phyloP scores from a whole-genome alignment of 305 asterid species.

The Striga hermonthica region DNA sequence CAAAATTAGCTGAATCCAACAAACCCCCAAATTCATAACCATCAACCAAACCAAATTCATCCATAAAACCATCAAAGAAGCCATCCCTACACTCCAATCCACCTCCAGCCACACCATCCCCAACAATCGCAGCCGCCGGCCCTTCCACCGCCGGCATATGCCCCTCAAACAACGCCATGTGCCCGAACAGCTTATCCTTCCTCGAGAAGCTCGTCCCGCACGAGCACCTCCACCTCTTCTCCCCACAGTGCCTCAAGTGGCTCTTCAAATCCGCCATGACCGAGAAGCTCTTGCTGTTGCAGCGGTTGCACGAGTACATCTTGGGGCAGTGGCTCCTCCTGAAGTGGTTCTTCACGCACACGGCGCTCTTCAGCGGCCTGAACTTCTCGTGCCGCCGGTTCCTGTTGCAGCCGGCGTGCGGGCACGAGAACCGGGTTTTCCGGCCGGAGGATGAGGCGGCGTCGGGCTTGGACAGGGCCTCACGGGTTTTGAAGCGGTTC shows the following conservation, averaged over 20 bases:
- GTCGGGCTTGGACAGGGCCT: conserved; percentile 70
- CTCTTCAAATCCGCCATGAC: conserved; percentile 87
- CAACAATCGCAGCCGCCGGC: conserved; percentile 27
- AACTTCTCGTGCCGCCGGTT: conserved; percentile 72
- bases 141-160: conserved; percentile 68
- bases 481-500: conserved; percentile 68
- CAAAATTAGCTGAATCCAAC: conserved; percentile 27
- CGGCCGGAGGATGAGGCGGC: not conserved
- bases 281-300: conserved; percentile 74
- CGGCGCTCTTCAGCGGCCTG: conserved; percentile 63
- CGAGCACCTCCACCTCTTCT: conserved; percentile 75
- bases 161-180: conserved; percentile 82
- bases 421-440: conserved; percentile 65
- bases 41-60: conserved; percentile 47
- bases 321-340: conserved; percentile 93
- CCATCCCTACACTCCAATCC: conserved; percentile 25
- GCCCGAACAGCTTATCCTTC: conserved; percentile 88
- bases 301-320: conserved; percentile 65
- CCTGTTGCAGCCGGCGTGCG: conserved; percentile 65
- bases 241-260: conserved; percentile 84
- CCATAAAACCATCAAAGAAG: conserved; percentile 49
- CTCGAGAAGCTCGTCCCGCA: conserved; percentile 79
- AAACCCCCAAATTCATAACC: conserved; percentile 47
- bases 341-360: conserved; percentile 85
- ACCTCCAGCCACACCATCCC: conserved; percentile 24